Evolutionary conservation across 2,329 filamentous ascomycete species (phyloP), one percentile per base, ranked within the genome.

Genomic region (Calonectria ilicicola): DNA sequence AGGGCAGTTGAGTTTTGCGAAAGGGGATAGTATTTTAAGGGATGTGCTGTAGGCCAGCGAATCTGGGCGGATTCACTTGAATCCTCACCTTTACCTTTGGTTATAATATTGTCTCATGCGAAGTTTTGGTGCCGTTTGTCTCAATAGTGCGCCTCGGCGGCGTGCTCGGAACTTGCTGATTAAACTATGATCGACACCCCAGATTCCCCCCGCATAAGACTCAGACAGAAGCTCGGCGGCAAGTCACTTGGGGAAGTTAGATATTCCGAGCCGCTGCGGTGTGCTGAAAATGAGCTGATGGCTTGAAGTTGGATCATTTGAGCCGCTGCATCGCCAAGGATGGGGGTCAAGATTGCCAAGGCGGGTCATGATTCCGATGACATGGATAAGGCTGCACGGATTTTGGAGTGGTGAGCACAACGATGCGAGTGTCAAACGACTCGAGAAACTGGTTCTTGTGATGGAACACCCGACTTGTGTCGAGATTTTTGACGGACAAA

Each of bases 41-140:
- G 10, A 14, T 35, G 32, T 75, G 78, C 62, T 69, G 68, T 77
- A 77, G 74, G 73, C 67, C 46, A 56, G 71, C 63, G 64, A 53
- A 63, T 49, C 62, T 65, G 29, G 62, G 32, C 58, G 67, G 49
- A 60, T 42, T 32, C 67, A 32, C 32, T 65, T 49, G 29, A 42
- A 65, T 65, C 32, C 51, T 46, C 53, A 40, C 14, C 32, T 58
- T 38, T 35, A 38, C 44, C 27, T 26, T 47, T 42, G 26, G 15
- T 27, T 19, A 32, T 47, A 47, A 47, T 21, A 21, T 35, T 40
- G 19, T n/a, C 40, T n/a, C 10, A 14, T 15, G 29, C 38, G 35
- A 32, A 19, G 64, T 23, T 47, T 46, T 8, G 8, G 19, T 49
- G 62, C 29, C 23, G 19, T 44, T 46, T 19, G 26, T 53, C 27